These are phyloP conservation scores for Gaultheria prostrata DNA, from an alignment of 148 eudicot genomes.

Conservation along the genomic window DNA sequence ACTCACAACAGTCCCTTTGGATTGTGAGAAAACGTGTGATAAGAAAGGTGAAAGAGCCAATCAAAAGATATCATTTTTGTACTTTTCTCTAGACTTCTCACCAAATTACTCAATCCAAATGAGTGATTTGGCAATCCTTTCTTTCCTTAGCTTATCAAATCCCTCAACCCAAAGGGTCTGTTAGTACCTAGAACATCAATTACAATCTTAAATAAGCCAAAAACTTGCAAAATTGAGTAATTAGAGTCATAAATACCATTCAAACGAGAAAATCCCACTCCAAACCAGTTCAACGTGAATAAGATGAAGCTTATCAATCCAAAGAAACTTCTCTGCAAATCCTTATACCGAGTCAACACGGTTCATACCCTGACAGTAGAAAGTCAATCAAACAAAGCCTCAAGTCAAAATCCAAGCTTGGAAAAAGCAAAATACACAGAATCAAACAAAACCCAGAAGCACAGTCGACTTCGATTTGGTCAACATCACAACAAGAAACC, in stretches of 20 bases:
- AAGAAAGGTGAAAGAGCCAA: no score
- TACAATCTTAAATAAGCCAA: not conserved
- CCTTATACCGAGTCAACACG: conserved; percentile 24
- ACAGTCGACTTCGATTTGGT: conserved; percentile 7
- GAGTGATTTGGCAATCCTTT: no score
- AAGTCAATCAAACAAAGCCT: conserved; percentile 4
- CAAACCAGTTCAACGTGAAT: not conserved
- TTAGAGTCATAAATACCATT: not conserved
- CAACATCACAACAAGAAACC: not conserved
- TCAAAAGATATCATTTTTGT: no score
- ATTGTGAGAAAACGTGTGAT: no score
- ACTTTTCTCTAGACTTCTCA: no score
- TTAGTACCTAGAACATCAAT: not conserved
- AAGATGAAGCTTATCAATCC: not conserved
- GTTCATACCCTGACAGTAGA: conserved; percentile 19
- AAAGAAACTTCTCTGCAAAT: conserved; percentile 13
- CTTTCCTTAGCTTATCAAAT: no score
- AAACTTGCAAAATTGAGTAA: not conserved
- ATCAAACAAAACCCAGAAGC: not conserved
- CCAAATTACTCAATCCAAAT: no score
- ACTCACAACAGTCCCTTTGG: not conserved
- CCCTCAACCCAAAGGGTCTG: no score
- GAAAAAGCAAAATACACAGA: not conserved
- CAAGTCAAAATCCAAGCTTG: conserved; percentile 3
- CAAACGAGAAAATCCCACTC: conserved; percentile 1